phyloP scores from a whole-genome alignment of 805 yeast species.

The Starmerella floricola region DNA sequence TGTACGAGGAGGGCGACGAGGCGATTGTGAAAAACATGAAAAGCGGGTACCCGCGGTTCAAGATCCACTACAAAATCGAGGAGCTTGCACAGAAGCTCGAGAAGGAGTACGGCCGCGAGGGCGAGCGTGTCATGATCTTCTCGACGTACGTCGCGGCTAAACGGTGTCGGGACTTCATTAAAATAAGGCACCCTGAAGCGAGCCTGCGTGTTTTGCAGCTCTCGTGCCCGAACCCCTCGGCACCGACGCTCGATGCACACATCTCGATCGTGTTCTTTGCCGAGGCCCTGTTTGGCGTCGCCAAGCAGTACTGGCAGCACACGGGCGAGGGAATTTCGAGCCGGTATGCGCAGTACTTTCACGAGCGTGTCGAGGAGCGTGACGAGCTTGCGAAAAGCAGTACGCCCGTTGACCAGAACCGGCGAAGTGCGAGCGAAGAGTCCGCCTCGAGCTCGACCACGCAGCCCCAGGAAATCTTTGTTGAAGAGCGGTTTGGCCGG shows the following conservation, averaged over 20 bases:
- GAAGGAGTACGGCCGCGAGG: constrained; percentile 63
- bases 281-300: constrained; percentile 42
- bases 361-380: constrained; percentile 31
- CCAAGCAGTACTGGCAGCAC: constrained; percentile 92
- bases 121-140: constrained; percentile 63
- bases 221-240: constrained; percentile 22
- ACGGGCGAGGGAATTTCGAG: constrained; percentile 95
- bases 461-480: constrained; percentile 34
- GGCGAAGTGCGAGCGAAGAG: constrained; percentile 33
- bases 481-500: constrained; percentile 86
- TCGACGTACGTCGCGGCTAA: constrained; percentile 71
- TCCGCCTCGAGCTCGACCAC: constrained; percentile 24
- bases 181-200: constrained; percentile 30
- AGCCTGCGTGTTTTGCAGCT: constrained; percentile 30
- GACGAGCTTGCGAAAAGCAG: no score
- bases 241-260: constrained; percentile 42
- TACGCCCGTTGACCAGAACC: background rate
- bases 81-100: constrained; percentile 30
- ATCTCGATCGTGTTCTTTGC: constrained; percentile 76
- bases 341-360: constrained; percentile 72
- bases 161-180: constrained; percentile 70
- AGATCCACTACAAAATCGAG: constrained; percentile 30
- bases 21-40: constrained; percentile 67
- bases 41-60: constrained; percentile 75
- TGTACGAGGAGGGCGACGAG: constrained; percentile 80